Conservation (phyloP, 352 stramenopile genomes). For the Phytophthora fragariae region DNA sequence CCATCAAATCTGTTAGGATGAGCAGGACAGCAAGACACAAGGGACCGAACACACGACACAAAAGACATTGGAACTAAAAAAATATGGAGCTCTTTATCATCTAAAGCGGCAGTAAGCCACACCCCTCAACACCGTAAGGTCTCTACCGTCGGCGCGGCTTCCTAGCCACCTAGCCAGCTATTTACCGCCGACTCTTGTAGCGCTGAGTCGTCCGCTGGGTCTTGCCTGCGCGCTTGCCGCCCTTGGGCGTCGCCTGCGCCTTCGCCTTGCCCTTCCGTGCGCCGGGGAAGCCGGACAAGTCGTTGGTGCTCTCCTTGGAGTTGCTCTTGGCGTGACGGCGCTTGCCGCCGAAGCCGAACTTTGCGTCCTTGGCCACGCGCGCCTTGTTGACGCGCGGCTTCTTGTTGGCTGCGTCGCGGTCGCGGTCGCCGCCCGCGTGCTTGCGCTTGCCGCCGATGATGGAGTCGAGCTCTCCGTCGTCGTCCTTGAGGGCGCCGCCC, state of each 20-base stretch:
- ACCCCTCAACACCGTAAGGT: conserved; percentile 13
- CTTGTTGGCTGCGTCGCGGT: conserved; percentile 56
- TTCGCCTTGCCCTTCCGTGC: conserved; percentile 37
- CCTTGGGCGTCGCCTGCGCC: conserved; percentile 57
- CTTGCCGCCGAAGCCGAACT: conserved; percentile 88
- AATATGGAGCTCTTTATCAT: conserved; percentile 41
- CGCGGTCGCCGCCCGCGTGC: conserved; percentile 48
- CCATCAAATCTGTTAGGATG: too few relatives aligned
- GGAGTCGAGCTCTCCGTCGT: conserved; percentile 68
- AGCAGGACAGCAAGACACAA: too few relatives aligned
- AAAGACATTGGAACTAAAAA: conserved; percentile 18
- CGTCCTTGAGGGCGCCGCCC: conserved; percentile 58
- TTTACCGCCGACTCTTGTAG: conserved; percentile 59
- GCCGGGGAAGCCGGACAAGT: conserved; percentile 74
- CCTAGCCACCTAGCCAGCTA: conserved; percentile 10
- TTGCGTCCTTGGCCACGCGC: conserved; percentile 81
- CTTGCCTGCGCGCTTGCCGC: conserved; percentile 68
- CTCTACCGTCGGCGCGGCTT: conserved; percentile 20
- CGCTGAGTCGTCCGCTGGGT: conserved; percentile 56
- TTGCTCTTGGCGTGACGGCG: conserved; percentile 82
- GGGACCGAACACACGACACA: too few relatives aligned
- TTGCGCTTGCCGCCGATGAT: conserved; percentile 72
- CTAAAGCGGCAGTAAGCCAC: conserved; percentile 32
- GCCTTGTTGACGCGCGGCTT: conserved; percentile 75
- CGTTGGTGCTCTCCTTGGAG: conserved; percentile 83